Percentiles rank a stretch among this genome's conserved stretches.
Conservation (phyloP, 1,284 basidiomycete genomes). For the Ceratobasidium theobromae region DNA sequence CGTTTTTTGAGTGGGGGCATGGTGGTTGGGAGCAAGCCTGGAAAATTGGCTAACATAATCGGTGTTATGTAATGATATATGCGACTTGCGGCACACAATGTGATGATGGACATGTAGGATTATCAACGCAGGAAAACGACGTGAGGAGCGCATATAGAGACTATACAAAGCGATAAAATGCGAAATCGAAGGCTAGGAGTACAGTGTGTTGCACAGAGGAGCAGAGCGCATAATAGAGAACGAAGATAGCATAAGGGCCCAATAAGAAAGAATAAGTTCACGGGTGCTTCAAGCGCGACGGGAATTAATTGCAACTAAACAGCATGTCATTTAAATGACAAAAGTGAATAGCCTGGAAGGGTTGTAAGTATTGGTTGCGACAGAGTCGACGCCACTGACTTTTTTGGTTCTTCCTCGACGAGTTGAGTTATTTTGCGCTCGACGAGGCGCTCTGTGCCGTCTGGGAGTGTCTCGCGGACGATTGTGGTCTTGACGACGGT, state of each 20-base stretch:
- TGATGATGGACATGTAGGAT: slow-evolving; percentile 17
- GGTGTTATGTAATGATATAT: background rate
- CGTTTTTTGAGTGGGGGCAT: slow-evolving; percentile 33
- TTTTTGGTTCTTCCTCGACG: slow-evolving; percentile 30
- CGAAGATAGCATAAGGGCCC: slow-evolving; percentile 1
- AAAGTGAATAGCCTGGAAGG: slow-evolving; percentile 25
- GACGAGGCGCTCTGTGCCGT: slow-evolving; percentile 11
- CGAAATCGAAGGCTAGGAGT: slow-evolving; percentile 21
- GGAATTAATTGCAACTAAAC: slow-evolving; percentile 26
- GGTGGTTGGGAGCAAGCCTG: slow-evolving; percentile 2
- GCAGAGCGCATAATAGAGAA: background rate
- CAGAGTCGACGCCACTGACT: background rate
- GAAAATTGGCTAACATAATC: slow-evolving; percentile 21
- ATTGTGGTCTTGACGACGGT: slow-evolving; percentile 25
- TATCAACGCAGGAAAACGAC: slow-evolving; percentile 9
- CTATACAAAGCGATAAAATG: slow-evolving; percentile 24
- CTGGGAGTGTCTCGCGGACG: background rate
- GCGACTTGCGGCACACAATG: background rate
- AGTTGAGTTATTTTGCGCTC: slow-evolving; percentile 23
- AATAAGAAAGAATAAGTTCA: slow-evolving; percentile 33
- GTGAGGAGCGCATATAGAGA: slow-evolving; percentile 10
- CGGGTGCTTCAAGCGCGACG: slow-evolving; percentile 1
- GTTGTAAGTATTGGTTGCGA: background rate
- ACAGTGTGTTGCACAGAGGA: slow-evolving; percentile 16
- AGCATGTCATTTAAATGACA: slow-evolving; percentile 7